Percentiles rank a stretch among this genome's conserved stretches.
phyloP scores from a whole-genome alignment of 2,329 filamentous ascomycete species.

The Hortaea werneckii region DNA sequence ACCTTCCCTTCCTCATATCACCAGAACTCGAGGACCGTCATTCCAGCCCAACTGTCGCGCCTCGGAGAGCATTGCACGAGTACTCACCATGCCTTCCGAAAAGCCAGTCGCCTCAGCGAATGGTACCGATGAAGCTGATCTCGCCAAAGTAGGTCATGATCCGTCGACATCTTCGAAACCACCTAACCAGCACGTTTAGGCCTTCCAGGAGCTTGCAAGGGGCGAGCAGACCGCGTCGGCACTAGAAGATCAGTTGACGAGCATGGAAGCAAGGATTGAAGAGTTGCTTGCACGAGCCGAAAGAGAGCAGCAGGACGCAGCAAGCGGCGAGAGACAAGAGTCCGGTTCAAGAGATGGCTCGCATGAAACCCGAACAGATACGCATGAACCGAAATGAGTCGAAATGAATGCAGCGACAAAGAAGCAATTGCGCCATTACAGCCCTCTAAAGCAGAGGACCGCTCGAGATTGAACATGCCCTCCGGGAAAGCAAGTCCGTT shows the following conservation, averaged over 20 bases:
- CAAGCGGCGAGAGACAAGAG: slow-evolving; percentile 15
- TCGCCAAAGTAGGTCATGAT: slow-evolving; percentile 13
- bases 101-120: slow-evolving; percentile 11
- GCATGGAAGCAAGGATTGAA: slow-evolving; percentile 47
- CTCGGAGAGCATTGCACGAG: too few species aligned
- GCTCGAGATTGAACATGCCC: too few species aligned
- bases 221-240: slow-evolving; percentile 47
- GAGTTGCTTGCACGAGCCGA: slow-evolving; percentile 41
- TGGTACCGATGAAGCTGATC: slow-evolving; percentile 15
- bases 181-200: slow-evolving; percentile 22
- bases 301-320: slow-evolving; percentile 26
- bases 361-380: not conserved
- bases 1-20: too few species aligned
- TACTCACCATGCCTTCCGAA: slow-evolving; percentile 11
- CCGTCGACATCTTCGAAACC: not conserved
- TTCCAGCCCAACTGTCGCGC: too few species aligned
- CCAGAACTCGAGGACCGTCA: too few species aligned
- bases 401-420: not conserved
- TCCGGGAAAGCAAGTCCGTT: too few species aligned
- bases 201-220: slow-evolving; percentile 41
- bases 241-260: slow-evolving; percentile 44
- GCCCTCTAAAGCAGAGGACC: too few species aligned
- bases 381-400: not conserved
- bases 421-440: not conserved
- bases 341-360: slow-evolving; percentile 6